Base-by-base conservation (phyloP, 345 rosid genomes). In the Gossypium mustelinum region DNA sequence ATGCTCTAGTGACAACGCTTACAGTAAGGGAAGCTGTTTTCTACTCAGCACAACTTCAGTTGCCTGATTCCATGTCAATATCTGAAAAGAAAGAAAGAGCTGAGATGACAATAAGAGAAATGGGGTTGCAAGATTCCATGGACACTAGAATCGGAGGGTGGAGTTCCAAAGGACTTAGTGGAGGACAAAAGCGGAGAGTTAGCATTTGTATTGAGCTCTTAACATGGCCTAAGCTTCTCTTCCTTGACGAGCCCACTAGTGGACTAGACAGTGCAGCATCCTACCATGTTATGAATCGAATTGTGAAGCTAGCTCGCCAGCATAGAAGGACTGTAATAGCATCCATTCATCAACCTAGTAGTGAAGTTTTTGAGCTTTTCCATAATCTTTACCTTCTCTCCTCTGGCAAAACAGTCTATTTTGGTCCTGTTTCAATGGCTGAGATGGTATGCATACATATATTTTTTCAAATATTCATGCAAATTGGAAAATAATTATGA, bases 191-290 rank as follows among this genome's bases (percentile, higher is more conserved):
- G 76, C 68, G 89, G 75, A 78, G 89, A 56, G 90, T 86, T 20
- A 82, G 86, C 76, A 88, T 86, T 66, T 88, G 90, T 75, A 86
- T 84, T 6, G 90, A 88, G 75, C 82, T 88, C 77, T 71, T 88
- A 27, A 86, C 77, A 0, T 51, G 86, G 0, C 92, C 89, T 0
- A 81, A 80, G 80, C 85, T 86, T 0, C 75, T 88, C 25, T 88
- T 86, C 78, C 85, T 86, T 0, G 89, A 86, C 9, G 85, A 82
- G 80, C 90, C 87, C 0, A 88, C 89, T 0, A 85, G 88, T 13
- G 92, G 88, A 0, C 84, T 88, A 0, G 89, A 88, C 43, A 81
- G 89, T 20, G 92, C 89, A 0, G 85, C 88, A 0, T 86, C 89
- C 1, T 86, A 64, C 77, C 84, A 88, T 67, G 85, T 88, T 63